Evolutionary conservation across 2,329 filamentous ascomycete genomes (phyloP).

Genomic region (Alternaria viburni): DNA sequence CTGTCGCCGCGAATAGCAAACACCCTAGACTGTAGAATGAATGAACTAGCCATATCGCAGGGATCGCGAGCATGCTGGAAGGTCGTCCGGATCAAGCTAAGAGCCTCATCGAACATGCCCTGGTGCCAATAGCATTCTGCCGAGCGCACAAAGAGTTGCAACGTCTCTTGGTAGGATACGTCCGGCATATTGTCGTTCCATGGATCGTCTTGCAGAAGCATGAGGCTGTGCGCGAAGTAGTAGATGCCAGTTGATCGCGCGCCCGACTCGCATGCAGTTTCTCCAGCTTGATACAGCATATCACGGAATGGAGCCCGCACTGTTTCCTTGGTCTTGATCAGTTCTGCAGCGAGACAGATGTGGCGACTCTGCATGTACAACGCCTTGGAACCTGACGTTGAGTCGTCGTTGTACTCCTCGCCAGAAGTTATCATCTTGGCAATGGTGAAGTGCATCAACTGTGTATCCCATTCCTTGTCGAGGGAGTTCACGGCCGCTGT

Average conservation of each 20-base stretch:
- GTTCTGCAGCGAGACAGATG: slow-evolving; percentile 76
- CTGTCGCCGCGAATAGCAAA: slow-evolving; percentile 76
- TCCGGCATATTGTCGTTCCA: slow-evolving; percentile 76
- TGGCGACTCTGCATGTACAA: slow-evolving; percentile 80
- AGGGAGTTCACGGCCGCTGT: slow-evolving; percentile 69
- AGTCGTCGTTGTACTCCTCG: slow-evolving; percentile 62
- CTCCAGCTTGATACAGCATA: slow-evolving; percentile 79
- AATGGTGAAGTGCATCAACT: slow-evolving; percentile 85
- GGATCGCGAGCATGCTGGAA: slow-evolving; percentile 73
- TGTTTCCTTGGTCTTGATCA: slow-evolving; percentile 71
- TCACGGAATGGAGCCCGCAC: slow-evolving; percentile 72
- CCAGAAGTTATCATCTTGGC: slow-evolving; percentile 81
- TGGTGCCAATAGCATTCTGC: slow-evolving; percentile 86
- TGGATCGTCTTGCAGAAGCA: slow-evolving; percentile 77
- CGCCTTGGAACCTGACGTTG: slow-evolving; percentile 53
- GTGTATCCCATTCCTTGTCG: slow-evolving; percentile 62
- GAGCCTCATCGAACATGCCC: slow-evolving; percentile 71
- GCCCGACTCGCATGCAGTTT: slow-evolving; percentile 79
- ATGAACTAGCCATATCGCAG: slow-evolving; percentile 82
- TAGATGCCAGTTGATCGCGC: slow-evolving; percentile 81
- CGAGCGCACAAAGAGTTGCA: slow-evolving; percentile 72
- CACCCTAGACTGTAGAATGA: slow-evolving; percentile 81
- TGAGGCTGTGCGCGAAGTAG: slow-evolving; percentile 79
- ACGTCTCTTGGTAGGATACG: slow-evolving; percentile 83
- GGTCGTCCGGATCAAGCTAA: slow-evolving; percentile 71